A percentile compares a stretch with the other conserved stretches of the same genome.
Evolutionary conservation across 2,329 filamentous ascomycete species (phyloP).

Genomic region (Pseudocercospora fuligena): DNA sequence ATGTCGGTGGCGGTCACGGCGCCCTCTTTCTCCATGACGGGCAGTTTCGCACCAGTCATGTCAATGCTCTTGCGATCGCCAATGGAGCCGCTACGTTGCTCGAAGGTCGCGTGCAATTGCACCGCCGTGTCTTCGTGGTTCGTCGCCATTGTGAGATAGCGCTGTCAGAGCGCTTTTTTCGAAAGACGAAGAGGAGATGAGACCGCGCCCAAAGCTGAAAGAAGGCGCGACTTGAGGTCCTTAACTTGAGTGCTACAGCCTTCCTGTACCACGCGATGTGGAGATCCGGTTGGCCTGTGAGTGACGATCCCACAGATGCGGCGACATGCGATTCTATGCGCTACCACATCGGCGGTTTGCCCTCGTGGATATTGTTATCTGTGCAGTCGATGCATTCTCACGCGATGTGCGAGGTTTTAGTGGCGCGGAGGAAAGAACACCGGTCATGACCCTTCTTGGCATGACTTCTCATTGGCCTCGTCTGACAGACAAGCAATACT

Average conservation of each 20-base stretch:
- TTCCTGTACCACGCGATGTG: conserved; percentile 2
- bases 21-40: conserved; percentile 23
- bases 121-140: conserved; percentile 38
- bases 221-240: neutral
- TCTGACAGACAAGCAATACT: neutral
- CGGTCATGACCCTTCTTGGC: neutral
- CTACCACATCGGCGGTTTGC: neutral
- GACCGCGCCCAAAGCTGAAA: neutral
- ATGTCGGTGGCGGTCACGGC: conserved; percentile 24
- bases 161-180: neutral
- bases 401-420: neutral
- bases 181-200: neutral
- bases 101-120: conserved; percentile 35
- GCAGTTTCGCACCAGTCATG: conserved; percentile 30
- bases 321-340: neutral
- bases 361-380: neutral
- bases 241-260: neutral
- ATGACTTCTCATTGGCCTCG: neutral
- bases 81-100: conserved; percentile 32
- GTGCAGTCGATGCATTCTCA: neutral
- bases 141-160: conserved; percentile 27
- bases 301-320: neutral
- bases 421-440: neutral
- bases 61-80: conserved; percentile 23
- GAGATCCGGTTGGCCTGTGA: neutral